phyloP scores from a whole-genome alignment of 2,329 filamentous ascomycete species.

The Blastomyces emzantsi region DNA sequence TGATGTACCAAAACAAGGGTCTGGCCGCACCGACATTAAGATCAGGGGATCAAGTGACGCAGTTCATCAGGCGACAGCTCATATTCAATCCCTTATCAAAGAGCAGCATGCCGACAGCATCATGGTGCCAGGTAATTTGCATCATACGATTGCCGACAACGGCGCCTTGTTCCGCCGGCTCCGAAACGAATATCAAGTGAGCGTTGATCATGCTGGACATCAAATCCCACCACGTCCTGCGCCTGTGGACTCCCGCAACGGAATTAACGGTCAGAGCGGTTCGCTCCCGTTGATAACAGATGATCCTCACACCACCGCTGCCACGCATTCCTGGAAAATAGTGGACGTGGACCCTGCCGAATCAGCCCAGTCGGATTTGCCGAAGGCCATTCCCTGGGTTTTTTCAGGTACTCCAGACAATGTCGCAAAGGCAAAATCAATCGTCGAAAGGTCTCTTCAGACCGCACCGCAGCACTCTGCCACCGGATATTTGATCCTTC shows the following conservation, averaged over 20 bases:
- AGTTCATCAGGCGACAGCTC: constrained; percentile 77
- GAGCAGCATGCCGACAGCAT: constrained; percentile 81
- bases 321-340: constrained; percentile 74
- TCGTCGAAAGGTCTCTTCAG: constrained; percentile 63
- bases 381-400: constrained; percentile 63
- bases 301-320: constrained; percentile 55
- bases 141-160: constrained; percentile 73
- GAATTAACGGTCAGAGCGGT: constrained; percentile 48
- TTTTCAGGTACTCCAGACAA: constrained; percentile 70
- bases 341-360: constrained; percentile 44
- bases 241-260: constrained; percentile 41
- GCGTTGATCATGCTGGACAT: constrained; percentile 81
- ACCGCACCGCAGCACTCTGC: constrained; percentile 44
- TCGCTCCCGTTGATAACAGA: constrained; percentile 90
- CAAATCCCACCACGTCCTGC: constrained; percentile 61
- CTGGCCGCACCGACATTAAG: constrained; percentile 75
- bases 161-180: constrained; percentile 90
- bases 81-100: constrained; percentile 68
- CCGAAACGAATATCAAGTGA: constrained; percentile 76
- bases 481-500: constrained; percentile 79
- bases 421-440: constrained; percentile 69
- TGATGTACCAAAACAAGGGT: constrained; percentile 85
- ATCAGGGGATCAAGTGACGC: constrained; percentile 68
- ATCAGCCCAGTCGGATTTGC: constrained; percentile 23
- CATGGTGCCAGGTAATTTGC: constrained; percentile 70